Percentiles rank a stretch among this genome's conserved stretches.
phyloP scores from a whole-genome alignment of 306 rosid species.

The Pterocarpus macrocarpus region DNA sequence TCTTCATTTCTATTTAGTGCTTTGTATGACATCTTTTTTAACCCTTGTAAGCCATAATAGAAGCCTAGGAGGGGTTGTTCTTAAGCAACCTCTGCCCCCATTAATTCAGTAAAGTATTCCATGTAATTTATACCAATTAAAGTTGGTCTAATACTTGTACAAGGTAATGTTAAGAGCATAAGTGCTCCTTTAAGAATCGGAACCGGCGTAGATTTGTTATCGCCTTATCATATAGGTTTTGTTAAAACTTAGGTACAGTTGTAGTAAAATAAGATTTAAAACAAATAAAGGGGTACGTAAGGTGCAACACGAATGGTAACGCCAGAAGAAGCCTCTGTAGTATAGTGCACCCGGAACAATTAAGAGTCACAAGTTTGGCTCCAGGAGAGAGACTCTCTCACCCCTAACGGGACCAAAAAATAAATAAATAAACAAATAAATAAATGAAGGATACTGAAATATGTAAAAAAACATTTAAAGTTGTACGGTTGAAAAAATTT shows the following conservation, averaged over 20 bases:
- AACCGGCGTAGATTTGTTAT: not conserved
- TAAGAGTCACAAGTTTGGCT: no score
- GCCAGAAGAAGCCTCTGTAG: no score
- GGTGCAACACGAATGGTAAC: no score
- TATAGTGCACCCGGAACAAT: no score
- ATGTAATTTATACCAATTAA: slow-evolving; percentile 25
- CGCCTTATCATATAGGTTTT: slow-evolving; percentile 19
- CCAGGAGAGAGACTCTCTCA: not conserved
- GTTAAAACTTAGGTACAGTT: not conserved
- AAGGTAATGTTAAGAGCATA: slow-evolving; percentile 22
- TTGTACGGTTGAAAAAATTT: no score
- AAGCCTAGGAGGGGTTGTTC: slow-evolving; percentile 30
- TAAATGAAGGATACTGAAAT: no score
- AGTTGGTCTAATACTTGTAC: slow-evolving; percentile 27
- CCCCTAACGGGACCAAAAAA: no score
- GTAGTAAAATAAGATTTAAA: not conserved
- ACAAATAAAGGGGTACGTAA: no score
- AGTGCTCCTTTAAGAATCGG: not conserved
- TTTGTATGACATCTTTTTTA: slow-evolving; percentile 46
- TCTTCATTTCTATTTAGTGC: slow-evolving; percentile 42
- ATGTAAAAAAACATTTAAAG: no score
- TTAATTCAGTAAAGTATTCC: slow-evolving; percentile 3
- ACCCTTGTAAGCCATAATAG: slow-evolving; percentile 6
- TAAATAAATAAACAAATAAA: no score
- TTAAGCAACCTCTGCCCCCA: slow-evolving; percentile 32